Base-by-base conservation (phyloP, 352 stramenopile genomes). In the Paralagenidium karlingii region DNA sequence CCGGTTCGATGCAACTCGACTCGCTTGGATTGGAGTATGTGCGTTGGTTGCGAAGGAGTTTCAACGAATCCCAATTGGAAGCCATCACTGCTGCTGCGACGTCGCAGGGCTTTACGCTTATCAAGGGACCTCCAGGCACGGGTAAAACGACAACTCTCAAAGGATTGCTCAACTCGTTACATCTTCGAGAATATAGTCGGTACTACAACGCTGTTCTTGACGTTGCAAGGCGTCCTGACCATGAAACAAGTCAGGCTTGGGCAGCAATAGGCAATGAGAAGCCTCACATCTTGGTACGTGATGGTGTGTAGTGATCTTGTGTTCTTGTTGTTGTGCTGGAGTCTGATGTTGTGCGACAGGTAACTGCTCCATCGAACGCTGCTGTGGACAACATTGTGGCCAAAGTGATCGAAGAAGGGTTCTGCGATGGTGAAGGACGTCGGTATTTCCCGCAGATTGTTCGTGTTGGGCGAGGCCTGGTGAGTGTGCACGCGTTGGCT, bases 341-440 rank as follows among this genome's bases (percentile, higher is more conserved):
- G 15, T 18, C 19, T 15, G 25, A n/a, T 30, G 9, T 10, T 25
- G 38, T 0, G 9, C 3, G 32, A 24, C 20, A 82, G 69, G 69
- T 96, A 19, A 86, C 79, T 9, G 90, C 93, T 9, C 93, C 91
- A 9, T 97, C 85, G 19, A 98, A 98, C 65, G 88, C 86, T 44
- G 93, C 91, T 15, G 85, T 97, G 1, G 93, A 98, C 47, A 97
- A 97, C 49, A 90, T 98, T 24, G 89, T 98, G 28, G 63, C 80
- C n/a, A 97, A 97, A 53, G 92, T 98, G 25, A 96, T 97, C 45
- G 73, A 92, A 49, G 81, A 96, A 56, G 89, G 90, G 26, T 97
- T 98, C 38, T 85, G 92, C 27, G 93, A 97, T 51, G 93, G 93
- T 25, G 82, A 92, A 65, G 89, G 88, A 0, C 60, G 79, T 36